Base-by-base conservation (phyloP, 495 filamentous ascomycete species). In the Aspergillus ellipticus region DNA sequence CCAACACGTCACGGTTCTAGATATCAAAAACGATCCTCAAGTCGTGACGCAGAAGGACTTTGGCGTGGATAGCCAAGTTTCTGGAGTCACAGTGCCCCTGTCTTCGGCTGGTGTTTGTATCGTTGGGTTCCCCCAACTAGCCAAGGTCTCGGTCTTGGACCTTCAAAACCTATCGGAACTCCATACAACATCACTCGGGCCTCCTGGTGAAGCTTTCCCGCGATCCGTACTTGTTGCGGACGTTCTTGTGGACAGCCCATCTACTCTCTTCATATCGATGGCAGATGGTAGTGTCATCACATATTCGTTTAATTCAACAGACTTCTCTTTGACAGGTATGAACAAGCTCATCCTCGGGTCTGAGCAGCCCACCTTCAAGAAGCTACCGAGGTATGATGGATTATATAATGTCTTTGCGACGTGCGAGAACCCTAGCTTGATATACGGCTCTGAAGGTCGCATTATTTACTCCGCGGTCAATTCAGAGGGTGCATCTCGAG, bases 401-500 rank as follows among this genome's bases (percentile, higher is more conserved):
- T 64, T 89, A 1, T 88, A 80, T 66, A 96, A 89, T 66, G 88
- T 99, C 0, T 96, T 99, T 62, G 90, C 92, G 1, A 93, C 89
- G 0, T 96, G 90, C 60, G 94, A 97, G 58, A 89, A 97, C 63
- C 89, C 94, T 15, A 96, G 88, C 59, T 68, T 99, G 47, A 95
- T 97, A 49, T 97, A 97, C 60, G 87, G 86, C 16, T 85, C 86
- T 6, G 90, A 97, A 64, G 90, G 88, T 1, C 82, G 92, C 10
- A 86, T 96, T 24, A 85, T 96, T 6, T 99, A 94, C 76, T 96
- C 91, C 16, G 90, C 95, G 1, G 87, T 97, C n/a, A 97, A 96
- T 49, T 91, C 92, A 2, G 89, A 96, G 61, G 85, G 90, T 47
- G 88, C 91, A 5, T 83, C 84, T 5, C 85, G 83, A 35, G 80